Base-by-base conservation (phyloP, 2,329 filamentous ascomycete species). In the Botrytis squamosa region DNA sequence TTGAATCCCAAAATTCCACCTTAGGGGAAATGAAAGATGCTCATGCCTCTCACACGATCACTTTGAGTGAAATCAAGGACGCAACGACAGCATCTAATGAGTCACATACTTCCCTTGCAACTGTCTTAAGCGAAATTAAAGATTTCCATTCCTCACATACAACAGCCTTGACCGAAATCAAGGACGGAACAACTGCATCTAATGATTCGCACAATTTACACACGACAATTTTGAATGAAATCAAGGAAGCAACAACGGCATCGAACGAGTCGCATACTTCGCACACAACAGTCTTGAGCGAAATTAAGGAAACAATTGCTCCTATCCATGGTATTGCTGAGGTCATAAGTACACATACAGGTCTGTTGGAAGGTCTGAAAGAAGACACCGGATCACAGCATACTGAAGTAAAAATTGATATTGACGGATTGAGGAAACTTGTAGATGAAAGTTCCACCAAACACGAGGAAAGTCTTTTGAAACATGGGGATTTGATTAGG, bases 351-450 rank as follows among this genome's bases (percentile, higher is more conserved):
- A 69, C 74, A 9, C 76, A 79, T 44, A 74, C 72, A 22, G n/a
- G 74, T n/a, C 42, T 79, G 29, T 72, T 79, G 38, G 70, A 76
- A 20, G 60, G 52, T 12, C 73, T 78, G 66, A 77, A 78, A 49
- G 74, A 74, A 66, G 38, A 38, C 2, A 25, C 18, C 25, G 57
- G 57, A 4, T 72, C 46, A 10, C 75, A 74, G 0, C 72, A 78
- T 29, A 73, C 74, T 22, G 78, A 78, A 36, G 74, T 79, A 12
- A 38, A 76, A 4, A 38, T 55, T 29, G 76, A 77, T 55, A 76
- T 81, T n/a, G 65, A 74, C 8, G 74, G 73, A n/a, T 66, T 80
- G 36, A 80, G 77, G 66, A 57, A 74, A 4, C 73, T 77, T 20
- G 40, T 80, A 5, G 75, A 75, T 46, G 78, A 70, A 38, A 78